Base-by-base conservation (phyloP, 1,284 basidiomycete species). In the Takashimella koratensis region DNA sequence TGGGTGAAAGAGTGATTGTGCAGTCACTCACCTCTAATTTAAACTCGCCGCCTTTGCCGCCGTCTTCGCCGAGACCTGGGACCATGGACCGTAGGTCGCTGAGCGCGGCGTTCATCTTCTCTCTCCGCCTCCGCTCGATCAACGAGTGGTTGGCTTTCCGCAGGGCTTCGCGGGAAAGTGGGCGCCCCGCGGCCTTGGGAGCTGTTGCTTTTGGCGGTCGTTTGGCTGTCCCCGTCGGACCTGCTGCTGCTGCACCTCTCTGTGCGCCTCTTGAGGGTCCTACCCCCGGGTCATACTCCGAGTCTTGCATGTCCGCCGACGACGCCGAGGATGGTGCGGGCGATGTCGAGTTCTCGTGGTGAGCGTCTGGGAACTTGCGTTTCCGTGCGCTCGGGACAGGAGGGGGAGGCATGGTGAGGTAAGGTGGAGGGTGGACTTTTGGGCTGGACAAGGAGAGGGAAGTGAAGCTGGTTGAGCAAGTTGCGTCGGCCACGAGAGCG, bases 31-130 rank as follows among this genome's bases (percentile, higher is more conserved):
- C 74, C 62, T 76, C 75, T 8, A 76, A 64, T 61, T 76, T 76
- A 65, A 76, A 76, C 56, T 76, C 75, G 16, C 75, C 75, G 0
- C 65, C 73, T 49, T 71, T 70, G 5, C 63, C 66, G 12, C 57
- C 51, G 25, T 71, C 68, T 8, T 66, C 67, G 2, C 69, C 68
- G 27, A 76, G 58, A 21, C 71, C 73, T 8, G 75, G 75, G 1
- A 75, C 73, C 75, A 76, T 76, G 39, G 56, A 54, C 26, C 75
- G 63, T 52, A 76, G 56, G 24, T 74, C 68, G 3, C 62, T 56
- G 39, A 76, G 57, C 3, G 75, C 75, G 16, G 63, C 57, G 53
- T 76, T 76, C 49, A 76, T 76, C 67, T 76, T 76, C 54, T 76
- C 75, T 52, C 75, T 65, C 36, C 75, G 51, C 16, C 75, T 56